These are phyloP conservation scores for Taphrina flavorubra DNA, from an alignment of 1,139 yeast species.

Conservation along the genomic window DNA sequence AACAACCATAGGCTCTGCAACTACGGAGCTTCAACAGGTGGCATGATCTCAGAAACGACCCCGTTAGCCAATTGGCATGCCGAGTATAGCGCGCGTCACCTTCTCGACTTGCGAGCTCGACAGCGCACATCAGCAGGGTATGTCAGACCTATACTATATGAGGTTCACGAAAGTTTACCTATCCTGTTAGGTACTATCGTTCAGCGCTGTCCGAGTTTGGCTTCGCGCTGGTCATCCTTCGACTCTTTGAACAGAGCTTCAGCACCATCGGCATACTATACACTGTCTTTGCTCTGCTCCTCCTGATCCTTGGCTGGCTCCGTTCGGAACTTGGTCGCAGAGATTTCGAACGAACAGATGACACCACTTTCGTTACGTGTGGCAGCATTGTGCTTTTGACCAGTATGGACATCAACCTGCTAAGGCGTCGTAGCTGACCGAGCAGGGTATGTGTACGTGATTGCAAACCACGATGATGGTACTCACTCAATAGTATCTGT, in stretches of 20 bases:
- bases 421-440: background rate
- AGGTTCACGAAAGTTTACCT: background rate
- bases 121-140: slow-evolving; percentile 39
- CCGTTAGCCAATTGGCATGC: background rate
- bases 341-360: slow-evolving; percentile 30
- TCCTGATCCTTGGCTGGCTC: slow-evolving; percentile 24
- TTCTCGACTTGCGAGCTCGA: slow-evolving; percentile 36
- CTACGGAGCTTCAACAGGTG: background rate
- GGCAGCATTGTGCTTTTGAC: slow-evolving; percentile 30
- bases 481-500: background rate
- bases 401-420: background rate
- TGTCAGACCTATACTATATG: background rate
- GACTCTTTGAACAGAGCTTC: slow-evolving; percentile 29
- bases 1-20: too few relatives aligned
- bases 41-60: slow-evolving; percentile 5
- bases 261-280: slow-evolving; percentile 21
- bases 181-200: slow-evolving; percentile 19
- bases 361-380: slow-evolving; percentile 23
- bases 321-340: slow-evolving; percentile 26
- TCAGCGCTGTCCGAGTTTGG: slow-evolving; percentile 31
- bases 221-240: slow-evolving; percentile 33
- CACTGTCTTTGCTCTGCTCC: slow-evolving; percentile 31
- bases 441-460: slow-evolving; percentile 9
- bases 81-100: slow-evolving; percentile 16
- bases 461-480: too few relatives aligned